These are phyloP conservation scores for Wickerhamomyces canadensis DNA, from an alignment of 805 yeast genomes.

Conservation along the genomic window DNA sequence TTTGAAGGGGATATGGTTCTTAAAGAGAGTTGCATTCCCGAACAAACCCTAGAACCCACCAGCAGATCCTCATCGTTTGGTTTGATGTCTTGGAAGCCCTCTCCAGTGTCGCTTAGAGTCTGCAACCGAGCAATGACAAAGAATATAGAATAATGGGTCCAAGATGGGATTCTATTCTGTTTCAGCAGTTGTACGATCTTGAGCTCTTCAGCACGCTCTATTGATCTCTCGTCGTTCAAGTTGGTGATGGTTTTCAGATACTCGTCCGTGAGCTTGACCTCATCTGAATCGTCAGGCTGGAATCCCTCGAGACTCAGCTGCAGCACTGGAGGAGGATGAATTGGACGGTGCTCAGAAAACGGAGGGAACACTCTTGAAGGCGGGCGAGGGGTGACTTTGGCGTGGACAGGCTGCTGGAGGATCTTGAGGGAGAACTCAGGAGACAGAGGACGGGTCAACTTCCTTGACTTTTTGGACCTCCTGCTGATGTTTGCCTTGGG, in stretches of 20 bases:
- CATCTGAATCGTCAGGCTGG: slow-evolving; percentile 5
- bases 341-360: slow-evolving; percentile 27
- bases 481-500: slow-evolving; percentile 3
- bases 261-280: slow-evolving; percentile 8
- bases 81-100: slow-evolving; percentile 2
- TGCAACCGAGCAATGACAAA: slow-evolving; percentile 19
- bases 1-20: slow-evolving; percentile 11
- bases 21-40: slow-evolving; percentile 22
- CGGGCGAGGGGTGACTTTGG: slow-evolving; percentile 24
- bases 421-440: slow-evolving; percentile 16
- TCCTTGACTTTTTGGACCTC: slow-evolving; percentile 7
- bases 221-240: slow-evolving; percentile 9
- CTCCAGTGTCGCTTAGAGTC: neutral
- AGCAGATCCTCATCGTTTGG: slow-evolving; percentile 16
- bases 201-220: slow-evolving; percentile 18
- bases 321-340: slow-evolving; percentile 29
- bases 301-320: slow-evolving; percentile 18
- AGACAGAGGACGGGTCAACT: slow-evolving; percentile 13
- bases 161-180: slow-evolving; percentile 15
- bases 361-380: slow-evolving; percentile 21
- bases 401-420: slow-evolving; percentile 26
- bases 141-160: slow-evolving; percentile 25
- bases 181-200: slow-evolving; percentile 14
- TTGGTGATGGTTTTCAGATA: slow-evolving; percentile 5
- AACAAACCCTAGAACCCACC: slow-evolving; percentile 20